Percentiles rank a stretch among this genome's conserved stretches.
Conservation (phyloP, 2,329 filamentous ascomycete species). For the Apiospora pterosperma region DNA sequence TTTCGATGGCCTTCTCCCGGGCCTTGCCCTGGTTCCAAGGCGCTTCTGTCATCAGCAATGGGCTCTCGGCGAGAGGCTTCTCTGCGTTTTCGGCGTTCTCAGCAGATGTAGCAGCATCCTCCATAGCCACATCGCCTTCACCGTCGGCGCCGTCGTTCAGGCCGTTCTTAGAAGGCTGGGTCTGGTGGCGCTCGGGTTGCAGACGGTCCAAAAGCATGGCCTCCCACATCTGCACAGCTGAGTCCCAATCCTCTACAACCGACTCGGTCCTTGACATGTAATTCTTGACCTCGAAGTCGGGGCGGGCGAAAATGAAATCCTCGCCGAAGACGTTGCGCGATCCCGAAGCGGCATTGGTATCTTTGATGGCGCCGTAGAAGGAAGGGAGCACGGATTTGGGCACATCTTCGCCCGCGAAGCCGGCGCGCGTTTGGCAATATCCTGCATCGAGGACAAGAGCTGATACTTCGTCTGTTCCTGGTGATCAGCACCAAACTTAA, state of each 20-base stretch:
- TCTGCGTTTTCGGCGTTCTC: slow-evolving; percentile 54
- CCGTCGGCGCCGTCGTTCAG: slow-evolving; percentile 70
- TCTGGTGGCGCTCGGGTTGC: slow-evolving; percentile 68
- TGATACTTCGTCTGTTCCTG: slow-evolving; percentile 80
- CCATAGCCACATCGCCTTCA: slow-evolving; percentile 60
- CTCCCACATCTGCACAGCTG: slow-evolving; percentile 86
- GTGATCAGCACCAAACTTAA: slow-evolving; percentile 8
- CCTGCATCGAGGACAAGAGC: slow-evolving; percentile 95
- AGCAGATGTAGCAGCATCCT: slow-evolving; percentile 27
- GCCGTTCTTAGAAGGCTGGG: slow-evolving; percentile 69
- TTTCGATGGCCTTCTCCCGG: slow-evolving; percentile 90
- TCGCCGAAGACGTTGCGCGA: slow-evolving; percentile 75
- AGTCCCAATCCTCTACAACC: slow-evolving; percentile 95
- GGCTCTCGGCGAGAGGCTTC: slow-evolving; percentile 83
- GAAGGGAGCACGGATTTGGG: slow-evolving; percentile 92
- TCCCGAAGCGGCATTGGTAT: slow-evolving; percentile 33
- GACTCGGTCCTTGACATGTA: slow-evolving; percentile 80
- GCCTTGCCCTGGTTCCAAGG: slow-evolving; percentile 88
- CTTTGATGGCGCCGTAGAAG: slow-evolving; percentile 69
- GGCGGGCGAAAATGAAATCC: slow-evolving; percentile 76
- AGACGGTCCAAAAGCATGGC: slow-evolving; percentile 85
- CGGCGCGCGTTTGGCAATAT: slow-evolving; percentile 85
- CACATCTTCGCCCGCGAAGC: slow-evolving; percentile 95
- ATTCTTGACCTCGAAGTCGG: slow-evolving; percentile 80
- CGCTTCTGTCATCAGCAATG: slow-evolving; percentile 88